Base-by-base conservation (phyloP, 257 asterid species). In the Petunia axillaris region DNA sequence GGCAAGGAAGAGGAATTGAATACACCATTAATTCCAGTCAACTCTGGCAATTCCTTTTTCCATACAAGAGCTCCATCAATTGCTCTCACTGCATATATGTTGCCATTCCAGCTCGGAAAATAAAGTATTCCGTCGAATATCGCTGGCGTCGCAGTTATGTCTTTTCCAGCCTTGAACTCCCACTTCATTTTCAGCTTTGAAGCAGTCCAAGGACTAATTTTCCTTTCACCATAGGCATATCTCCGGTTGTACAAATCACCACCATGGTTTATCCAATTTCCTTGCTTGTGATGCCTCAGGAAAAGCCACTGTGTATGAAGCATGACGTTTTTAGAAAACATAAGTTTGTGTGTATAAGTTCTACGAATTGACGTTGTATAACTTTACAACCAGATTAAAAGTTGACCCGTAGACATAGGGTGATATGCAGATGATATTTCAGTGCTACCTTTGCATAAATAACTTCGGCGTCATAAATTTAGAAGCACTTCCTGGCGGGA, bases 41-140 rank as follows among this genome's bases (percentile, higher is more conserved):
- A 73, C 36, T 44, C 8, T 5, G 65, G 70, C 44, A 88, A 57
- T 39, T 85, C 82, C 81, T 79, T 77, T 75, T 81, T 83, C 91
- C 93, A 89, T 6, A 86, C 84, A 0, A 89, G 82, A 67, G 88
- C 70, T 2, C 91, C 93, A 37, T 88, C 89, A 0, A 35, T 25
- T 35, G 86, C 84, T 60, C 67, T 88, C 8, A 87, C 91, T 1
- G 91, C 93, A 16, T 86, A 88, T 0, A 84, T 74, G 76, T 82
- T 65, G 4, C 91, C 93, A 38, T 88, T 81, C 91, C 93, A 90
- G 82, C 88, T 82, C 0, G 93, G 91, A 36, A 90, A 90, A 46
- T 88, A 90, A 0, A 90, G 71, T 0, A 37, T 55, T 13, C 89
- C 90, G 0, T 76, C 63, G 14, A 58, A 84, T 50, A 88, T 54